Conservation (phyloP, 331 rosid genomes). For the Malus hybrid region DNA sequence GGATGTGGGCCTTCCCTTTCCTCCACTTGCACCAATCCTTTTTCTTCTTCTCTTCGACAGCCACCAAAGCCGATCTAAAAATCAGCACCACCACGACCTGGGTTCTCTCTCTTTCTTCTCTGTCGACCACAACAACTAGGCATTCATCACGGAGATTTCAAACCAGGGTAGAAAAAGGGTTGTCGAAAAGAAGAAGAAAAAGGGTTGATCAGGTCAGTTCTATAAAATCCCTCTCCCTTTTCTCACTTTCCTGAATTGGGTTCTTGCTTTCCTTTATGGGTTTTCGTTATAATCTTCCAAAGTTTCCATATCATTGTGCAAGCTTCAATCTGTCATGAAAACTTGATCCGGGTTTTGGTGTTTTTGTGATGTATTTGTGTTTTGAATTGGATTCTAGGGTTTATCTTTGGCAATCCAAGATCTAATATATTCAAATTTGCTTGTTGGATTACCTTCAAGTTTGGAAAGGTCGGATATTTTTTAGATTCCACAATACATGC, state of each 20-base stretch:
- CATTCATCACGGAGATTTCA: too few species aligned
- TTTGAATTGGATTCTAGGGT: slow-evolving; percentile 38
- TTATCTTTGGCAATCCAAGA: slow-evolving; percentile 27
- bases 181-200: too few species aligned
- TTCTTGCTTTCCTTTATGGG: background rate
- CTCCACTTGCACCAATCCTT: too few species aligned
- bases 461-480: slow-evolving; percentile 30
- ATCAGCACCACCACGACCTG: too few species aligned
- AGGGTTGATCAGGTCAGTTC: background rate
- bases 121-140: too few species aligned
- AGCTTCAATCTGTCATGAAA: background rate
- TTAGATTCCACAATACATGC: slow-evolving; percentile 32
- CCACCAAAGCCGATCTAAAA: too few species aligned
- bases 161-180: too few species aligned
- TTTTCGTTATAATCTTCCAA: background rate
- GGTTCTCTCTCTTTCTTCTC: too few species aligned
- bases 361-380: background rate
- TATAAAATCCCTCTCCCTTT: background rate
- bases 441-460: slow-evolving; percentile 29
- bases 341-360: slow-evolving; percentile 25
- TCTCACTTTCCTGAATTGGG: background rate
- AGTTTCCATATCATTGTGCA: background rate
- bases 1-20: too few species aligned
- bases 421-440: slow-evolving; percentile 15
- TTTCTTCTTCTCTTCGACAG: too few species aligned